Evolutionary conservation across 2,329 filamentous ascomycete species (phyloP).

Genomic region (Rutstroemia sp.): DNA sequence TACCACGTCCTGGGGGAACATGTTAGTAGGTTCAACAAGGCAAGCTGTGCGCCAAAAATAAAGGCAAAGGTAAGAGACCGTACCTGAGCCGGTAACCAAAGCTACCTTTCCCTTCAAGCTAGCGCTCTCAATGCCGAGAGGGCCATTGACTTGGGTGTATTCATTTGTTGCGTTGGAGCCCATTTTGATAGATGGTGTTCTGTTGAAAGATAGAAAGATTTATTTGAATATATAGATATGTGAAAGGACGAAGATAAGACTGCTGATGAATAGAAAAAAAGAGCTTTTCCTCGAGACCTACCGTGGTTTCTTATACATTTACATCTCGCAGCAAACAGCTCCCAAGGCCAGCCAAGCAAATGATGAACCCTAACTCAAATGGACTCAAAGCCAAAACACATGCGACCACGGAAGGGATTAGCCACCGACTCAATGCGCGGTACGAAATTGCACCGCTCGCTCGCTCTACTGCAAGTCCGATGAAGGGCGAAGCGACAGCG

Average conservation of each 20-base stretch:
- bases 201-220: background rate
- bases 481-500: background rate
- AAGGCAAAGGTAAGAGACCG: background rate
- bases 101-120: slow-evolving; percentile 25
- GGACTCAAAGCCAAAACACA: slow-evolving; percentile 1
- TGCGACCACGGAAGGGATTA: background rate
- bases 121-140: slow-evolving; percentile 19
- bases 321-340: background rate
- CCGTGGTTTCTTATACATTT: no score
- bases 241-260: no score
- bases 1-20: slow-evolving; percentile 46
- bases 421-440: background rate
- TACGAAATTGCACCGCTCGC: background rate
- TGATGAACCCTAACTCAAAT: no score
- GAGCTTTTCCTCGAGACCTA: background rate
- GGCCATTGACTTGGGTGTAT: slow-evolving; percentile 12
- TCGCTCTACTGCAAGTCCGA: slow-evolving; percentile 3
- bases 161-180: slow-evolving; percentile 8
- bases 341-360: background rate
- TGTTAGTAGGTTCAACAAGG: background rate
- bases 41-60: no score
- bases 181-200: slow-evolving; percentile 10
- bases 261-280: no score
- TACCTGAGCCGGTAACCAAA: slow-evolving; percentile 30
- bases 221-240: no score